Evolutionary conservation across 2,329 filamentous ascomycete genomes (phyloP).

Genomic region (Scopulariopsis brevicaulis): DNA sequence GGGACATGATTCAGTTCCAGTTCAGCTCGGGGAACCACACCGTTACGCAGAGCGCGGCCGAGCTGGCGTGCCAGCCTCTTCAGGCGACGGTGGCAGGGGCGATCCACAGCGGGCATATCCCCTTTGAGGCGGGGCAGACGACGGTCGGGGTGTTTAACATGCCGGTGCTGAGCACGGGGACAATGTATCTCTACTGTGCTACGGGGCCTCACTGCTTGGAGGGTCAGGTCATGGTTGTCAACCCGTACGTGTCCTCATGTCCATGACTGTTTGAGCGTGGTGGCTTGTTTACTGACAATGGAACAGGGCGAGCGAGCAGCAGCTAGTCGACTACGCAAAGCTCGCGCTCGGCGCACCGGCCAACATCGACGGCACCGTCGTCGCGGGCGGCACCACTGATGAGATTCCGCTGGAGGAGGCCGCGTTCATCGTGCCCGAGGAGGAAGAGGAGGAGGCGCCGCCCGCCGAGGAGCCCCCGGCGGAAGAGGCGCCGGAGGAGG

Average conservation of each 20-base stretch:
- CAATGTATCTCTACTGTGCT: slow-evolving; percentile 40
- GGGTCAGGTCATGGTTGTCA: slow-evolving; percentile 39
- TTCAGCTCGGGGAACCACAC: slow-evolving; percentile 31
- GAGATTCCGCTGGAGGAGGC: slow-evolving; percentile 16
- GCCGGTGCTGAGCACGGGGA: slow-evolving; percentile 26
- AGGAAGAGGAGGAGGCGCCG: not conserved
- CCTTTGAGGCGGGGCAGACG: slow-evolving; percentile 20
- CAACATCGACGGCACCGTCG: slow-evolving; percentile 15
- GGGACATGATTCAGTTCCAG: slow-evolving; percentile 29
- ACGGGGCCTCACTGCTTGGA: slow-evolving; percentile 33
- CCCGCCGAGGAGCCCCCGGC: not conserved
- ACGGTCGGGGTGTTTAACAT: slow-evolving; percentile 34
- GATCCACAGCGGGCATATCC: slow-evolving; percentile 28
- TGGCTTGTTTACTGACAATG: not conserved
- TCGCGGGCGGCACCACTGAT: slow-evolving; percentile 15
- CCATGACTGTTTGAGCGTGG: not conserved
- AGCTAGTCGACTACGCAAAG: slow-evolving; percentile 17
- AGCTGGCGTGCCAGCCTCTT: slow-evolving; percentile 24
- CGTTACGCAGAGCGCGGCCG: slow-evolving; percentile 24
- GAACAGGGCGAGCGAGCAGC: slow-evolving; percentile 9
- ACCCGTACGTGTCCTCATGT: slow-evolving; percentile 21
- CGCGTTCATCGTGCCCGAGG: slow-evolving; percentile 12
- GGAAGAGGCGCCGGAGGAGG: slow-evolving; percentile 4
- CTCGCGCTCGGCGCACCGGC: slow-evolving; percentile 9
- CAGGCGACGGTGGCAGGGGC: slow-evolving; percentile 18